Evolutionary conservation across 2,329 filamentous ascomycete species (phyloP).

Genomic region (Xylariaceae sp.): DNA sequence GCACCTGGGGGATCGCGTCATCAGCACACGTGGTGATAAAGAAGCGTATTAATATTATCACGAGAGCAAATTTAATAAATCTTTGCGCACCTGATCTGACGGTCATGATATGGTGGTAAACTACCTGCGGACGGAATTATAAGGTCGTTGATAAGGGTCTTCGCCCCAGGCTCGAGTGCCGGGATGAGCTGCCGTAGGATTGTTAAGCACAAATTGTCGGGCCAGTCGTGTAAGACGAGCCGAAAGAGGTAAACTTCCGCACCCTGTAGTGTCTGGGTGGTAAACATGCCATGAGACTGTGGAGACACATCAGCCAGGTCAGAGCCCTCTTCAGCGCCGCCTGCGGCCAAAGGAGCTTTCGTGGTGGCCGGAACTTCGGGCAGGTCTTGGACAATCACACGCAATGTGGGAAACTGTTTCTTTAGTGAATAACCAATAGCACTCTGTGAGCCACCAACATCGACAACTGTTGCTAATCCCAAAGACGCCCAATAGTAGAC

Average conservation of each 20-base stretch:
- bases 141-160: slow-evolving; percentile 34
- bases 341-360: neutral
- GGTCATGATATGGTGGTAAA: no score
- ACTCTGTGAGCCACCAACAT: slow-evolving; percentile 8
- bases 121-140: neutral
- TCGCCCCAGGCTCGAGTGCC: slow-evolving; percentile 37
- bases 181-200: slow-evolving; percentile 6
- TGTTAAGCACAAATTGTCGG: slow-evolving; percentile 2
- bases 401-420: neutral
- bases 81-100: no score
- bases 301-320: no score
- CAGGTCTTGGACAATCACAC: slow-evolving; percentile 7
- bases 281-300: slow-evolving; percentile 15
- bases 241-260: slow-evolving; percentile 16
- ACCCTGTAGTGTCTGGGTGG: neutral
- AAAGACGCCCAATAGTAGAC: no score
- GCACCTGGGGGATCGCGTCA: no score
- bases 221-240: slow-evolving; percentile 10
- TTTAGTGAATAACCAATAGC: neutral
- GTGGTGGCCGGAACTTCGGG: neutral
- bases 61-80: no score
- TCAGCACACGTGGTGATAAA: no score
- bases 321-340: no score
- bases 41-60: no score
- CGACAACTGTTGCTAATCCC: slow-evolving; percentile 2